Conservation (phyloP, 2,329 filamentous ascomycete species). For the Penicillium concentricum region DNA sequence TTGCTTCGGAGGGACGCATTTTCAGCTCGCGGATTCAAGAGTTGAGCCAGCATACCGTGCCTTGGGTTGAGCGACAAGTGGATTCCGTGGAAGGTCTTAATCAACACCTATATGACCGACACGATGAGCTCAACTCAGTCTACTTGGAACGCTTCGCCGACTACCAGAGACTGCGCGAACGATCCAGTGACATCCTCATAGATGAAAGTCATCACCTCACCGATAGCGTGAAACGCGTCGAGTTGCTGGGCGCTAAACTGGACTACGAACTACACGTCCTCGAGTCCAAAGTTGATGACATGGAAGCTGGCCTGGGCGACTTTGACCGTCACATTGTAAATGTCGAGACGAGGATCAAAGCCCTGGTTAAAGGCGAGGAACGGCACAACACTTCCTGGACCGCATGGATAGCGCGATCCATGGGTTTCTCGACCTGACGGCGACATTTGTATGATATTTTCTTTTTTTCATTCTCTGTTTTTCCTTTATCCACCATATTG, state of each 20-base stretch:
- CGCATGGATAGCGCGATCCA: slow-evolving; percentile 50
- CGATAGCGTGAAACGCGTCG: slow-evolving; percentile 74
- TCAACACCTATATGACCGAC: slow-evolving; percentile 60
- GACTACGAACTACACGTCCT: slow-evolving; percentile 88
- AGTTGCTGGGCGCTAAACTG: slow-evolving; percentile 76
- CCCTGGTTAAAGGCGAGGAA: slow-evolving; percentile 62
- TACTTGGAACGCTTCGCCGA: slow-evolving; percentile 70
- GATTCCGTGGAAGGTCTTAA: slow-evolving; percentile 59
- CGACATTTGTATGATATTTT: slow-evolving; percentile 20
- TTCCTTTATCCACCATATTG: slow-evolving; percentile 25
- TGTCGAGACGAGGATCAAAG: slow-evolving; percentile 63
- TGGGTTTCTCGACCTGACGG: slow-evolving; percentile 23
- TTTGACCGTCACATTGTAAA: slow-evolving; percentile 77
- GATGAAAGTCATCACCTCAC: slow-evolving; percentile 67
- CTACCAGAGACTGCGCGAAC: slow-evolving; percentile 66
- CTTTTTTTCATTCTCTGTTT: slow-evolving; percentile 18
- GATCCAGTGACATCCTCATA: slow-evolving; percentile 66
- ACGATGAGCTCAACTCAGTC: slow-evolving; percentile 63
- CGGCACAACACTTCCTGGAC: slow-evolving; percentile 63
- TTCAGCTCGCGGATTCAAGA: slow-evolving; percentile 39
- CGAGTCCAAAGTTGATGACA: slow-evolving; percentile 77
- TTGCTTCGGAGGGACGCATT: slow-evolving; percentile 37
- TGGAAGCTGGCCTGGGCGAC: slow-evolving; percentile 76
- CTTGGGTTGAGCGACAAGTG: slow-evolving; percentile 47
- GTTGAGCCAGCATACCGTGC: slow-evolving; percentile 38